phyloP scores from a whole-genome alignment of 163 green algal genomes.

The Prototheca wickerhamii region DNA sequence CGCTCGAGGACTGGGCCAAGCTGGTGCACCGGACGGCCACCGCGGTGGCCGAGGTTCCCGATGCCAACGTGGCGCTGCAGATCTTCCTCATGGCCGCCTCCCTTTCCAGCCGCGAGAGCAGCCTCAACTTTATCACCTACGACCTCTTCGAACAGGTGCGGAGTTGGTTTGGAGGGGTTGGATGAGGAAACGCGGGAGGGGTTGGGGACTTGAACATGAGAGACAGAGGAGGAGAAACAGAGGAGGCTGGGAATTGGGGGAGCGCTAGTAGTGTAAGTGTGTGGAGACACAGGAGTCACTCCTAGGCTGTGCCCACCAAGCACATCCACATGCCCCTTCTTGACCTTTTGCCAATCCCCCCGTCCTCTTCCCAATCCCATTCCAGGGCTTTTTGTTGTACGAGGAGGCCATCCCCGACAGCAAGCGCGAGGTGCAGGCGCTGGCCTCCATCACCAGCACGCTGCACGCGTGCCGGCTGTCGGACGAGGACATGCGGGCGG shows the following conservation, averaged over 20 bases:
- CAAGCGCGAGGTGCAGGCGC: slow-evolving; percentile 56
- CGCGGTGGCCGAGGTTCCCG: slow-evolving; percentile 11
- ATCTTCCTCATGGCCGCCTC: slow-evolving; percentile 18
- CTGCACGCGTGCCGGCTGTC: slow-evolving; percentile 68
- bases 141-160: slow-evolving; percentile 84
- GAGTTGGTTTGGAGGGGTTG: background rate
- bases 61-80: slow-evolving; percentile 34
- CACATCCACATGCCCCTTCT: no score
- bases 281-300: no score
- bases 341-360: background rate
- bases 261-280: no score
- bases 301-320: no score
- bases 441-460: slow-evolving; percentile 79
- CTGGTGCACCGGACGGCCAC: slow-evolving; percentile 11
- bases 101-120: slow-evolving; percentile 53
- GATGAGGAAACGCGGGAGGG: no score
- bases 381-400: slow-evolving; percentile 81
- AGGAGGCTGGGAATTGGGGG: no score
- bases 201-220: no score
- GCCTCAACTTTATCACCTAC: slow-evolving; percentile 77
- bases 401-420: slow-evolving; percentile 82
- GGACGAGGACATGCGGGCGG: slow-evolving; percentile 55
- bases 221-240: no score
- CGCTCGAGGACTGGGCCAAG: slow-evolving; percentile 9
- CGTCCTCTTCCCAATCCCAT: background rate